Percentiles rank a stretch among this genome's conserved stretches.
These are phyloP conservation scores for Mycena rosella DNA, from an alignment of 768 basidiomycete species.

Conservation along the genomic window DNA sequence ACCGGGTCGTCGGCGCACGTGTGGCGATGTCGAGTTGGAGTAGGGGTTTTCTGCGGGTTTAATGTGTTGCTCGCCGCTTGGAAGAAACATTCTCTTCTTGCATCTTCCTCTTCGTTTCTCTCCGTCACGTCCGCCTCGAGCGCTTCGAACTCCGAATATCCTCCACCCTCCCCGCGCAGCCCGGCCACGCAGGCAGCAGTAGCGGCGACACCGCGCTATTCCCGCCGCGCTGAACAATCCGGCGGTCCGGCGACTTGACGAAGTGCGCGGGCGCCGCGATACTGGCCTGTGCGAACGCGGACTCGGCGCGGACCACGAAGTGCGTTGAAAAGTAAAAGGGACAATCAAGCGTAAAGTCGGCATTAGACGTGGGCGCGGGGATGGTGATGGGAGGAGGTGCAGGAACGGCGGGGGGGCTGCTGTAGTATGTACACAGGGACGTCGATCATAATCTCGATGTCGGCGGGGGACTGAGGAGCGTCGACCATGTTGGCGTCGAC, in stretches of 20 bases:
- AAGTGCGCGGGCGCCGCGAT: not conserved
- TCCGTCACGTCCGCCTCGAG: not conserved
- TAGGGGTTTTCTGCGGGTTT: too few relatives aligned
- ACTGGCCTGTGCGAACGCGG: slow-evolving; percentile 1
- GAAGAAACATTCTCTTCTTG: too few relatives aligned
- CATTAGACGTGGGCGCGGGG: not conserved
- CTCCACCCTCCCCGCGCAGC: not conserved
- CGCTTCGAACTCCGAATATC: not conserved
- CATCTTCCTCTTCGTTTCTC: not conserved
- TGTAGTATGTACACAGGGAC: too few relatives aligned
- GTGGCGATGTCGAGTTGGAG: too few relatives aligned
- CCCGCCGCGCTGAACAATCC: not conserved
- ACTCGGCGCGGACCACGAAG: not conserved
- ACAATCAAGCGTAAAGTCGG: not conserved
- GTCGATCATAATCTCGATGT: not conserved
- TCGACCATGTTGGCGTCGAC: not conserved
- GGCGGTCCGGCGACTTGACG: not conserved
- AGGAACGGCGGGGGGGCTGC: not conserved
- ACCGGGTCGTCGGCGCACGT: too few relatives aligned
- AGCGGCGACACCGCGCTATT: not conserved
- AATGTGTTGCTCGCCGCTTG: too few relatives aligned
- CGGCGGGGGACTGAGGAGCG: not conserved
- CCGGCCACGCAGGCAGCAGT: slow-evolving; percentile 8
- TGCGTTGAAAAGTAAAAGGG: not conserved
- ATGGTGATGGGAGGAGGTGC: not conserved